Evolutionary conservation across 1,139 yeast genomes (phyloP).

Genomic region (Yamadazyma songkhlaensis): DNA sequence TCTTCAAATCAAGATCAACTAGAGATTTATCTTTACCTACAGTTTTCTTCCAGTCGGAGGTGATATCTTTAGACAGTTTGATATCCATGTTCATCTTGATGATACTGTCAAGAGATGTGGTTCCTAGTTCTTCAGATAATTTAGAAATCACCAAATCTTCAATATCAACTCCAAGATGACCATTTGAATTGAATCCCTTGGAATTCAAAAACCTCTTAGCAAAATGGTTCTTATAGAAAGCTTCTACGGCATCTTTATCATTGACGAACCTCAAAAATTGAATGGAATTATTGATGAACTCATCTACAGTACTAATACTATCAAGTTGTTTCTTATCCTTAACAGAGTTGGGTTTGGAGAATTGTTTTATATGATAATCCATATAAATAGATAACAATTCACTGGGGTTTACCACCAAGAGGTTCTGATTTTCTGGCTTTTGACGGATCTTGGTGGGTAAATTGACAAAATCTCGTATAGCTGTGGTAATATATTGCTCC

Average conservation of each 20-base stretch:
- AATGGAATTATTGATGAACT: slow-evolving; percentile 53
- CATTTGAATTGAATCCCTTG: slow-evolving; percentile 24
- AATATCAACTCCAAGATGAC: slow-evolving; percentile 41
- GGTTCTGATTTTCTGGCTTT: slow-evolving; percentile 11
- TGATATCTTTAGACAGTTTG: slow-evolving; percentile 59
- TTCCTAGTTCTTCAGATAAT: slow-evolving; percentile 76
- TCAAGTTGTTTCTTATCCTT: background rate
- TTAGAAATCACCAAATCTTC: slow-evolving; percentile 71
- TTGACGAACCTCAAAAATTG: slow-evolving; percentile 64
- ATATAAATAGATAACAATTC: slow-evolving; percentile 74
- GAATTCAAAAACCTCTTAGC: slow-evolving; percentile 76
- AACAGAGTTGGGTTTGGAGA: slow-evolving; percentile 18
- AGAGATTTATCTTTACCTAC: slow-evolving; percentile 17
- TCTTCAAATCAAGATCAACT: slow-evolving; percentile 48
- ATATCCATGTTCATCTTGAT: slow-evolving; percentile 91
- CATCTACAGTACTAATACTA: slow-evolving; percentile 46
- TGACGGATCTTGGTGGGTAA: slow-evolving; percentile 12
- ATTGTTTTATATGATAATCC: slow-evolving; percentile 68
- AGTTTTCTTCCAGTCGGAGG: slow-evolving; percentile 48
- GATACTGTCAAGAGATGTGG: slow-evolving; percentile 73
- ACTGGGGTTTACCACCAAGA: slow-evolving; percentile 52
- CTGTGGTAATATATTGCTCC: slow-evolving; percentile 55
- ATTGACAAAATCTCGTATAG: slow-evolving; percentile 66
- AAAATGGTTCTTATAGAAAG: slow-evolving; percentile 80
- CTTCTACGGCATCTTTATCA: slow-evolving; percentile 88